Conservation (phyloP, 306 rosid species). For the Argentina anserina region DNA sequence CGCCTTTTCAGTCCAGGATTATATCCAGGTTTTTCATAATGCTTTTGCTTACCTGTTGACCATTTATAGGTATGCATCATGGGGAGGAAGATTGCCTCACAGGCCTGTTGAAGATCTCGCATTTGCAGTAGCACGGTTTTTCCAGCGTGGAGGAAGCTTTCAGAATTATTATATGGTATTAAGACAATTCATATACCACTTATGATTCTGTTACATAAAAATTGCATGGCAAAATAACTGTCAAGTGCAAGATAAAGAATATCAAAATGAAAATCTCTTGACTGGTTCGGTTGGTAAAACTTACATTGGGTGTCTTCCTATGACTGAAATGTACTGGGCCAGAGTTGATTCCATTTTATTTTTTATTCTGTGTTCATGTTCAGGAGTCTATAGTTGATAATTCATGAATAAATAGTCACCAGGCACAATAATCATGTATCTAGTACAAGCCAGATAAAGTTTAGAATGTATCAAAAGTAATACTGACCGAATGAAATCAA, state of each 20-base stretch:
- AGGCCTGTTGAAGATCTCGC: constrained; percentile 98
- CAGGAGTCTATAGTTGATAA: background rate
- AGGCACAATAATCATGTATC: background rate
- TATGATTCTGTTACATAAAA: constrained; percentile 9
- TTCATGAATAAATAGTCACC: background rate
- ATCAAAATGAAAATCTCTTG: background rate
- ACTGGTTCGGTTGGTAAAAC: background rate
- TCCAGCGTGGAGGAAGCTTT: constrained; percentile 93
- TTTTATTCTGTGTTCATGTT: background rate
- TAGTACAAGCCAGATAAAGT: background rate
- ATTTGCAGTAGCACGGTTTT: constrained; percentile 95
- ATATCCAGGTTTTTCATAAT: background rate
- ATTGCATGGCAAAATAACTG: background rate
- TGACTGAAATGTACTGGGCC: constrained; percentile 4
- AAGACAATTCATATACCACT: constrained; percentile 13
- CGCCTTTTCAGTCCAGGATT: background rate
- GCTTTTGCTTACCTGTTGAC: constrained; percentile 20
- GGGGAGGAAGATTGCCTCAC: constrained; percentile 90
- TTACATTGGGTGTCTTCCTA: background rate
- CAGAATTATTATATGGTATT: constrained; percentile 95
- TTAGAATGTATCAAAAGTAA: background rate
- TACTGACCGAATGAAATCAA: background rate
- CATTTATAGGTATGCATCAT: constrained; percentile 67
- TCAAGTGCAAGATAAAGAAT: background rate
- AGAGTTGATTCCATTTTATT: background rate